phyloP scores from a whole-genome alignment of 1,284 basidiomycete species.

The Calocybe gambosa region DNA sequence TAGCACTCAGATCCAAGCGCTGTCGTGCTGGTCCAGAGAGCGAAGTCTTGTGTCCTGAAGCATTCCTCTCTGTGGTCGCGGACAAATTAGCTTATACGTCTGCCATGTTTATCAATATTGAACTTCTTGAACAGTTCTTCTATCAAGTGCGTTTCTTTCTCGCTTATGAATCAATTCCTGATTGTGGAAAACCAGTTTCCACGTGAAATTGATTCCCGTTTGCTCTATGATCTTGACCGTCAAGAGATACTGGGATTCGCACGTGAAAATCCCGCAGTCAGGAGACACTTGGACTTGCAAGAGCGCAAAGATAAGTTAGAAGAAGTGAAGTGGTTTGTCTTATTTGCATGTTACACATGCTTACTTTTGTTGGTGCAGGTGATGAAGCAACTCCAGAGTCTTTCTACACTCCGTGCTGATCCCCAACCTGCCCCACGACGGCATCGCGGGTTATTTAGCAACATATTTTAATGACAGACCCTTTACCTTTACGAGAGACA shows the following conservation, averaged over 20 bases:
- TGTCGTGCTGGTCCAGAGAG: constrained; percentile 85
- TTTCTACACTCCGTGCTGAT: constrained; percentile 79
- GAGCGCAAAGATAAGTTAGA: constrained; percentile 98
- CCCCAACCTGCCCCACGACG: constrained; percentile 62
- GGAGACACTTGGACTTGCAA: constrained; percentile 90
- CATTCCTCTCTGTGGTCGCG: constrained; percentile 93
- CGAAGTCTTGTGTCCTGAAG: constrained; percentile 91
- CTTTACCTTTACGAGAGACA: not conserved
- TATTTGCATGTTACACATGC: not conserved
- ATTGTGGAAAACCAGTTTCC: constrained; percentile 65
- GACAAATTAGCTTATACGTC: constrained; percentile 96
- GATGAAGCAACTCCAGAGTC: constrained; percentile 84
- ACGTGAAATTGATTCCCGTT: constrained; percentile 91
- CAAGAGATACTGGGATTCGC: constrained; percentile 87
- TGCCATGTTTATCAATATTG: constrained; percentile 98
- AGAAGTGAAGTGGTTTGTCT: constrained; percentile 48
- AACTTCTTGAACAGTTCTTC: constrained; percentile 96
- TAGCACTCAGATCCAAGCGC: constrained; percentile 81
- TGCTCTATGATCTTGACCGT: constrained; percentile 89
- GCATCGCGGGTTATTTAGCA: constrained; percentile 68
- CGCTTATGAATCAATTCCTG: not conserved
- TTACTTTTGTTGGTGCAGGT: constrained; percentile 47
- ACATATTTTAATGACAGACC: constrained; percentile 43
- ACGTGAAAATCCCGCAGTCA: constrained; percentile 85
- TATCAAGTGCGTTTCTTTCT: constrained; percentile 64